Evolutionary conservation across 2,329 filamentous ascomycete species (phyloP).

Genomic region (Ceratocystis smalleyi): DNA sequence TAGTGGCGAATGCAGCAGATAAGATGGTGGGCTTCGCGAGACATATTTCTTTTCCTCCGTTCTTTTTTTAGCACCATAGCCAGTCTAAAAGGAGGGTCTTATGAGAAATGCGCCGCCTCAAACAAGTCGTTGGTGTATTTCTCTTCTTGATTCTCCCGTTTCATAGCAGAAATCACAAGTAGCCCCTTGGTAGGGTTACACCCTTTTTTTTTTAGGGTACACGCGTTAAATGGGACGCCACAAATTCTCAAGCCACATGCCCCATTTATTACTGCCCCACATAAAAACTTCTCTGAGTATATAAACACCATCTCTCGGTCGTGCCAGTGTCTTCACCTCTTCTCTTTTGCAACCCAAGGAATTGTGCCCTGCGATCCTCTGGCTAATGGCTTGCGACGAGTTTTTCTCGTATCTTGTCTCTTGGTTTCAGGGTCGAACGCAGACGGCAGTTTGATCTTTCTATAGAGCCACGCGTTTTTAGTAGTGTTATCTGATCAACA

Average conservation of each 20-base stretch:
- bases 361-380: constrained; percentile 77
- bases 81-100: not conserved
- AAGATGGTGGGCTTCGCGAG: not conserved
- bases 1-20: not conserved
- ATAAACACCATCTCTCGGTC: no score
- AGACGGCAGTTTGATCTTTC: constrained; percentile 65
- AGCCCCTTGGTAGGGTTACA: no score
- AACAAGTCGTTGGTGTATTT: no score
- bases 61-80: not conserved
- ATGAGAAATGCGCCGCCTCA: not conserved
- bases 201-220: no score
- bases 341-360: constrained; percentile 41
- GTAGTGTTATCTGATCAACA: constrained; percentile 93
- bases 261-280: no score
- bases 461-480: constrained; percentile 56
- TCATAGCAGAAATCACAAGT: no score
- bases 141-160: no score
- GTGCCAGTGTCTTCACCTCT: constrained; percentile 20
- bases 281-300: no score
- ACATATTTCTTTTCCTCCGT: not conserved
- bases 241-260: no score
- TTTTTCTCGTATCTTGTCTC: no score
- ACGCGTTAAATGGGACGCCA: no score
- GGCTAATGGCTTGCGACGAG: constrained; percentile 24
- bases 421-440: constrained; percentile 43